phyloP scores from a whole-genome alignment of 345 rosid species.

The Arabidopsis arenosa region DNA sequence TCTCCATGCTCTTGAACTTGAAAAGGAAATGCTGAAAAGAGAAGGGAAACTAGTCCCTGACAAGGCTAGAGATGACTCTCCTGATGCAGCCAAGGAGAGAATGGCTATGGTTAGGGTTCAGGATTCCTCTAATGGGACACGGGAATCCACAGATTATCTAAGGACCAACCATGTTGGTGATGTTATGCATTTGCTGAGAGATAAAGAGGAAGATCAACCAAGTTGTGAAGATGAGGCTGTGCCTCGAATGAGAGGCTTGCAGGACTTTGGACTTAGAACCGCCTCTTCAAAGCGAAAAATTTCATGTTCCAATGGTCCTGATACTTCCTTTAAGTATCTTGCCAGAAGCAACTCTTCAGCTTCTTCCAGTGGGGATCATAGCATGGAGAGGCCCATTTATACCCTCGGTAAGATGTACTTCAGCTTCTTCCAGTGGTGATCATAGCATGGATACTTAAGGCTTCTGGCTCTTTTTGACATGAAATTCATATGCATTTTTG shows the following conservation, averaged over 20 bases:
- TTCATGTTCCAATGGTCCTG: conserved; percentile 53
- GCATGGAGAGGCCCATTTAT: conserved; percentile 53
- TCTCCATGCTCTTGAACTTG: conserved; percentile 98
- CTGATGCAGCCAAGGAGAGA: conserved; percentile 53
- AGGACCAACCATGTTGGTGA: conserved; percentile 27
- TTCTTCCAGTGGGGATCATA: conserved; percentile 53
- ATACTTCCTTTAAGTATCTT: conserved; percentile 53
- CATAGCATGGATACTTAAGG: conserved; percentile 4
- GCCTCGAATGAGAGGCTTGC: conserved; percentile 89
- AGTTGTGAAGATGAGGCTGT: conserved; percentile 57
- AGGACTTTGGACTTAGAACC: conserved; percentile 78
- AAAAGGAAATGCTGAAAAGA: conserved; percentile 63
- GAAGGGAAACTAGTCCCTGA: conserved; percentile 57
- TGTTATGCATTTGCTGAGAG: conserved; percentile 40
- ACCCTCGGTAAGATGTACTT: conserved; percentile 62
- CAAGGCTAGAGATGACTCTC: conserved; percentile 46
- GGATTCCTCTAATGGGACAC: conserved; percentile 51
- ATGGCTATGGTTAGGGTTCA: conserved; percentile 49
- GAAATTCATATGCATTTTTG: conserved; percentile 42
- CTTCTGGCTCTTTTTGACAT: conserved; percentile 36
- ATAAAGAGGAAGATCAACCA: conserved; percentile 52
- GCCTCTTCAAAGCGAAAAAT: conserved; percentile 63
- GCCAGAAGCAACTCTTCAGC: conserved; percentile 52
- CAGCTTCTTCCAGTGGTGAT: too few relatives aligned
- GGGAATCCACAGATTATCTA: conserved; percentile 37